Base-by-base conservation (phyloP, 2,329 filamentous ascomycete genomes). In the Atkinsonella texensis region DNA sequence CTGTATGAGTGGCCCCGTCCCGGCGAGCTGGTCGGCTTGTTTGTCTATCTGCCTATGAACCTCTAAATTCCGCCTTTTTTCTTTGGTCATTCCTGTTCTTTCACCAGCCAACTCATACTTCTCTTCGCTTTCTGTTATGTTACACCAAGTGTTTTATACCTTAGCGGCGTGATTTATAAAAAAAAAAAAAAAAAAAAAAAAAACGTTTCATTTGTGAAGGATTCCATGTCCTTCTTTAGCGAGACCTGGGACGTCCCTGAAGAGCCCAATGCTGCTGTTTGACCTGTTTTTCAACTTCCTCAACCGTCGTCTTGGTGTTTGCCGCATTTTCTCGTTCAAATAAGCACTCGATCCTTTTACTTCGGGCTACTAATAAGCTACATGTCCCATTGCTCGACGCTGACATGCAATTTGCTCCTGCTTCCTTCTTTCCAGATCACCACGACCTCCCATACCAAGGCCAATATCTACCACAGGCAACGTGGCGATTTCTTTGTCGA, bases 361-460 rank as follows among this genome's bases (percentile, higher is more conserved):
- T 38, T 15, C 7, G 11, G 11, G 35, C 35, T 38, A n/a, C 41
- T 43, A 4, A 17, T 10, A 43, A 43, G 17, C 11, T 5, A 28
- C 35, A 23, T 42, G 9, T 8, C 31, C 18, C 32, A n/a, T 38
- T n/a, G 39, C 11, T 38, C 18, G 42, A 46, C 18, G 33, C 49
- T 51, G 49, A 51, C 49, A 28, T 32, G 33, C 35, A 28, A 5
- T 44, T 44, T 13, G 10, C 40, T 32, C n/a, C 33, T 41, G 31
- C 10, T 4, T 33, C n/a, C 20, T 20, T 28, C 41, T 32, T 46
- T 39, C 32, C n/a, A 79, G 76, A 71, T 74, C 71, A 50, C 69
- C 67, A 58, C 68, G 72, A 62, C 73, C 69, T 61, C 63, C 69
- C 52, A 66, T 71, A 55, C 73, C 75, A 44, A 79, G 75, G 59